Base-by-base conservation (phyloP, 78 protist genomes). In the slime mould (Dictyostelium discoideum) region DNA sequence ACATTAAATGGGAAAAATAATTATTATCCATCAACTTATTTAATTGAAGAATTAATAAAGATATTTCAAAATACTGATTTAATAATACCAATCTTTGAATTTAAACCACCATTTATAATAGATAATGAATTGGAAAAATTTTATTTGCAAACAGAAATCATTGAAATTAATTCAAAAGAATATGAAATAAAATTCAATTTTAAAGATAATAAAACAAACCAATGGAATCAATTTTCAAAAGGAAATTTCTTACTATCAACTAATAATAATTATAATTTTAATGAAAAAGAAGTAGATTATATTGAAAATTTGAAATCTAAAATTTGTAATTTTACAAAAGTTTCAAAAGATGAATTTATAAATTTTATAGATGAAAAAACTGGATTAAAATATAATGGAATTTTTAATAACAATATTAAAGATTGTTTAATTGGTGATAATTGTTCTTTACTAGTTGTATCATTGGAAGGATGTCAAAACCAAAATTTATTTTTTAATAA, bases 321-420 rank as follows among this genome's bases (percentile, higher is more conserved):
- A 0, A 78, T 4, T n/a, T 78, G 84, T 42, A 87, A 78, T 74
- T 24, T 87, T 78, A 54, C 93, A 54, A 78, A 83, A 42, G 18
- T 44, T n/a, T 78, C 57, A 26, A 40, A 44, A 78, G 46, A 32
- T 40, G 60, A 78, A 74, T 84, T 86, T 69, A n/a, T 0, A 42
- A 40, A 40, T 37, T 20, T 4, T 5, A 44, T 78, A 2, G 42
- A 78, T 3, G 16, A 11, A 13, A 29, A 26, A 22, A 29, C 84
- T 42, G 84, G 39, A 4, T 22, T 78, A 18, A 18, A n/a, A 18
- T 42, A 78, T 44, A 5, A 44, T 9, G 84, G 57, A 13, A 40
- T 5, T 16, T 42, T 78, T 48, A 13, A 48, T 40, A 37, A 78
- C 9, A 18, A 24, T 13, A 20, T 78, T n/a, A 29, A 78, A 16